Base-by-base conservation (phyloP, 441 rosid species). In the Arabidopsis lyrata region DNA sequence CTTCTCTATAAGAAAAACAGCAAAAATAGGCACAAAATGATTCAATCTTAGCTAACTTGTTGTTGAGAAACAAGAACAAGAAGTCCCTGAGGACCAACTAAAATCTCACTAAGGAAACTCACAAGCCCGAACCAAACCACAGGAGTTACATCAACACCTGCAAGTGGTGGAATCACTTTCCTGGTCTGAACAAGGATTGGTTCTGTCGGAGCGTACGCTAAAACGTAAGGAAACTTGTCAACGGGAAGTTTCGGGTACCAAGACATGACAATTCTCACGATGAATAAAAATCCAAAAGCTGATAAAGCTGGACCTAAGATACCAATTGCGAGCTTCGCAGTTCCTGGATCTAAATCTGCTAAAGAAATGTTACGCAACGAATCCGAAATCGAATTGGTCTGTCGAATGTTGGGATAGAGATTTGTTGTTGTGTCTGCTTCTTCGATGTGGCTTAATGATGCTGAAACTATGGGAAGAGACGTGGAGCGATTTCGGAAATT, bases 161-260 rank as follows among this genome's bases (percentile, higher is more conserved):
- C 99, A 13, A 90, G 81, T 7, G 99, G 99, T 16, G 96, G 96
- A 76, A 92, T 92, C 80, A 90, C 53, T 84, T 92, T 95, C 66
- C 96, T 77, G 1, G 97, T 92, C 35, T 77, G 85, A 6, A 83
- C 74, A 29, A 92, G 95, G 39, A 95, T 74, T 9, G 99, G 97
- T 60, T 92, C 97, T 1, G 97, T 95, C 14, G 97, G 97, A 78
- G 97, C 99, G 74, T 89, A 92, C 45, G 89, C 97, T 62, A 95
- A 59, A 5, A 95, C 85, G 63, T 89, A 95, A 5, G 97, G 99
- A 70, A 95, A 92, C 80, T 92, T 85, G 6, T 82, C 88, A 11
- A 88, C 93, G 0, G 97, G 99, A 71, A 95, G 91, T 78, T 88
- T 92, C 0, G 97, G 99, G 73, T 95, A 95, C 97, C 99, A 95